phyloP scores from a whole-genome alignment of 495 filamentous ascomycete genomes.

The Xylaria venustula region DNA sequence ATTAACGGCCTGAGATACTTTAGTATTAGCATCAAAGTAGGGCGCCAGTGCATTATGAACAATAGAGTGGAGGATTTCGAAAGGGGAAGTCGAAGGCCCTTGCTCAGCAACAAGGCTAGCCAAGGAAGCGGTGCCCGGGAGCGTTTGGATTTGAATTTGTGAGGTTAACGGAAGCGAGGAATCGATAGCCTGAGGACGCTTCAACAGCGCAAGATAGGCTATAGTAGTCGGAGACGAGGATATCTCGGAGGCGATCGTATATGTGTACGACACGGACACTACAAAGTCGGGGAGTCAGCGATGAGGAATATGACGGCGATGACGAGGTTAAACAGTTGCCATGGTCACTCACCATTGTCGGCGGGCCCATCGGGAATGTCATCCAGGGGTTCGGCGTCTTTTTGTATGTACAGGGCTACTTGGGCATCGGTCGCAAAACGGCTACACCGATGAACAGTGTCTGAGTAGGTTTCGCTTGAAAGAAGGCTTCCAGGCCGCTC shows the following conservation, averaged over 20 bases:
- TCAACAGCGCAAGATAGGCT: slow-evolving; percentile 83
- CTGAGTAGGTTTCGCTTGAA: slow-evolving; percentile 62
- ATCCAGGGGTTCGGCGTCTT: slow-evolving; percentile 61
- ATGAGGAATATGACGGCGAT: neutral
- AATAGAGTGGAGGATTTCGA: slow-evolving; percentile 82
- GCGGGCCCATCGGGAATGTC: slow-evolving; percentile 31
- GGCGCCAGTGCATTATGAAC: slow-evolving; percentile 85
- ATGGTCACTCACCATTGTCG: slow-evolving; percentile 30
- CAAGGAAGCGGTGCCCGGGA: slow-evolving; percentile 73
- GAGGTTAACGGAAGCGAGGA: slow-evolving; percentile 70
- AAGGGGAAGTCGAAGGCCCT: slow-evolving; percentile 73
- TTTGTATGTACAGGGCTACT: slow-evolving; percentile 84
- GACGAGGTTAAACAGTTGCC: neutral
- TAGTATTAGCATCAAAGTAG: slow-evolving; percentile 93
- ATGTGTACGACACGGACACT: slow-evolving; percentile 58
- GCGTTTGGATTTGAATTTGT: slow-evolving; percentile 88
- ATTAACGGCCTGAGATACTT: slow-evolving; percentile 68
- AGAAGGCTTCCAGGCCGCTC: slow-evolving; percentile 79
- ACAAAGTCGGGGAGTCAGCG: slow-evolving; percentile 9
- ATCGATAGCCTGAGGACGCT: slow-evolving; percentile 84
- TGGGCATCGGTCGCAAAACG: slow-evolving; percentile 88
- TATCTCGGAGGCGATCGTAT: slow-evolving; percentile 77
- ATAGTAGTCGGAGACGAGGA: slow-evolving; percentile 74
- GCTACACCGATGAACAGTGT: slow-evolving; percentile 82
- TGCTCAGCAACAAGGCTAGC: slow-evolving; percentile 64